These are phyloP conservation scores for Puccinia triticina DNA, from an alignment of 1,284 basidiomycete genomes.

Conservation along the genomic window DNA sequence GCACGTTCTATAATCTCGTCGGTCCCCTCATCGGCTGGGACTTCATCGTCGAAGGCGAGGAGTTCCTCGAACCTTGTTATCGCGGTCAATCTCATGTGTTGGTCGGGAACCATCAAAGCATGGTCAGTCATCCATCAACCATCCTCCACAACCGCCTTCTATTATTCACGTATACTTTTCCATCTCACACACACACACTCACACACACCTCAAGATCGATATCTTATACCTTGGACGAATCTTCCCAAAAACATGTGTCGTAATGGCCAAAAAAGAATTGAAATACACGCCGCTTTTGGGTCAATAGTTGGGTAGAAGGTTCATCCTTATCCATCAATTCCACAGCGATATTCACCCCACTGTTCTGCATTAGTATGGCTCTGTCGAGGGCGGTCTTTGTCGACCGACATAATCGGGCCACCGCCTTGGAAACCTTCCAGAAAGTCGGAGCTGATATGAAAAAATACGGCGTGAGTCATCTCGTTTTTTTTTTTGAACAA, in stretches of 20 bases:
- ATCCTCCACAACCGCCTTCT: background rate
- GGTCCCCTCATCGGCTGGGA: slow-evolving; percentile 61
- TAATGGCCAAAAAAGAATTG: slow-evolving; percentile 93
- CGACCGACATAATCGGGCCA: slow-evolving; percentile 77
- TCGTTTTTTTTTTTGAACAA: slow-evolving; percentile 47
- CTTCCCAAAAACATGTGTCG: slow-evolving; percentile 78
- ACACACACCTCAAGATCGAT: slow-evolving; percentile 61
- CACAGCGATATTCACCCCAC: too few species aligned
- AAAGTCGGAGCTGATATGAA: slow-evolving; percentile 83
- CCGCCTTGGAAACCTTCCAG: slow-evolving; percentile 75
- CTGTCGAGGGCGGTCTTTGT: slow-evolving; percentile 92
- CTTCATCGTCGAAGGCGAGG: slow-evolving; percentile 66
- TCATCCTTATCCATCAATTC: background rate
- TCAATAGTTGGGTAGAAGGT: slow-evolving; percentile 65
- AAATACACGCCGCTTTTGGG: slow-evolving; percentile 83
- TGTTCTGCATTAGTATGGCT: slow-evolving; percentile 65
- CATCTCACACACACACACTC: slow-evolving; percentile 62
- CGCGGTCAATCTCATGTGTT: slow-evolving; percentile 68
- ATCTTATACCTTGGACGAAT: slow-evolving; percentile 74
- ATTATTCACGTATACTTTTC: background rate
- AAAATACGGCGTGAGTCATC: slow-evolving; percentile 63
- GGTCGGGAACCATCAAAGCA: slow-evolving; percentile 85
- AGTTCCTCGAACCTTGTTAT: slow-evolving; percentile 66
- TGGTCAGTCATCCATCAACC: slow-evolving; percentile 56
- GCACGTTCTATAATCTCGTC: slow-evolving; percentile 77